Evolutionary conservation across 1,284 basidiomycete genomes (phyloP).

Genomic region (Melampsora occidentalis): DNA sequence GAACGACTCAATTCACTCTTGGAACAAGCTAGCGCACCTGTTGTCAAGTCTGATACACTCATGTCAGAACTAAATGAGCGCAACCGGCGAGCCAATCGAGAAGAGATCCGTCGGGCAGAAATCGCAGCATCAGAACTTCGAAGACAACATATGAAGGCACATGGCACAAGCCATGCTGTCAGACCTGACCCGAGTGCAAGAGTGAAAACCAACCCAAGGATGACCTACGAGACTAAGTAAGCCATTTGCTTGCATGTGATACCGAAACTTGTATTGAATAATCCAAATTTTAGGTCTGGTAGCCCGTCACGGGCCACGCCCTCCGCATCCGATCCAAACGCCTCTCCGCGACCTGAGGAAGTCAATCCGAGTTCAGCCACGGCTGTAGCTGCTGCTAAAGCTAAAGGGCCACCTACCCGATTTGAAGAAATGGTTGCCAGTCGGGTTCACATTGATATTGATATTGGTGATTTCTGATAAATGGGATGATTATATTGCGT

Average conservation of each 20-base stretch:
- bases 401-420: slow-evolving; percentile 8
- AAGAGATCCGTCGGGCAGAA: slow-evolving; percentile 73
- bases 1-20: slow-evolving; percentile 20
- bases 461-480: slow-evolving; percentile 35
- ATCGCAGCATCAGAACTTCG: slow-evolving; percentile 61
- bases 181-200: slow-evolving; percentile 28
- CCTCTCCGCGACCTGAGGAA: neutral
- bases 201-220: slow-evolving; percentile 28
- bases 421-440: slow-evolving; percentile 40
- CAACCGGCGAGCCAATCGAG: slow-evolving; percentile 75
- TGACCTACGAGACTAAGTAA: slow-evolving; percentile 36
- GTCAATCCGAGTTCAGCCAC: slow-evolving; percentile 5
- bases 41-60: slow-evolving; percentile 26
- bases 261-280: neutral
- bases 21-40: slow-evolving; percentile 22
- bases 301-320: neutral
- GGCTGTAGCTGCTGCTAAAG: neutral
- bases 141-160: slow-evolving; percentile 59
- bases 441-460: slow-evolving; percentile 37
- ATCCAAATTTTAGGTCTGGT: neutral
- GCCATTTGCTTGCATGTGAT: neutral
- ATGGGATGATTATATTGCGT: neutral
- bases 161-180: slow-evolving; percentile 16
- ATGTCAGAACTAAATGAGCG: slow-evolving; percentile 70
- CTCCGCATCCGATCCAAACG: neutral